Conservation (phyloP, 1,139 yeast genomes). For the Meyerozyma sp. region DNA sequence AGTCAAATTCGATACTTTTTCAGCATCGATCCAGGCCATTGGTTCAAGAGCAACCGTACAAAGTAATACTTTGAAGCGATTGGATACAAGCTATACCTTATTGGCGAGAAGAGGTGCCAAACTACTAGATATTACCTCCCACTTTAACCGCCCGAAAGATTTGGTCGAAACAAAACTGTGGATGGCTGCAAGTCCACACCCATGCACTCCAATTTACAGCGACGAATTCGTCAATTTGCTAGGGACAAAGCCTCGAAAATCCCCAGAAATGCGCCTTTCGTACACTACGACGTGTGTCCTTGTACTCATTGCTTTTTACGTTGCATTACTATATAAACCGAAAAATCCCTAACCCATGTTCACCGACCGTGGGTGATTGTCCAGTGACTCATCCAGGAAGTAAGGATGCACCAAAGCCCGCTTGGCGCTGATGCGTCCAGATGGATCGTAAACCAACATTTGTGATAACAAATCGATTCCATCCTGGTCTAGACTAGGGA, state of each 20-base stretch:
- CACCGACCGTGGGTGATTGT: slow-evolving; percentile 30
- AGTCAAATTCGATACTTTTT: neutral
- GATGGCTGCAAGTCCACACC: neutral
- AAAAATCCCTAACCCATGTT: slow-evolving; percentile 30
- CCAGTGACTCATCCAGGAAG: slow-evolving; percentile 54
- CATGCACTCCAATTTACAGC: neutral
- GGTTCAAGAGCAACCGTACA: neutral
- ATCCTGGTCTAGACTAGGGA: slow-evolving; percentile 75
- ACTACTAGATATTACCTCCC: neutral
- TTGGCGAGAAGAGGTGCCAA: neutral
- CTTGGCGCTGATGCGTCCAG: slow-evolving; percentile 89
- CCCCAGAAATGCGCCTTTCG: neutral
- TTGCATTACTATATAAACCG: neutral
- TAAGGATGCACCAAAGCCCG: slow-evolving; percentile 89
- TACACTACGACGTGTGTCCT: neutral
- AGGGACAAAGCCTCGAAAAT: neutral
- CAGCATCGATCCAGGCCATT: neutral
- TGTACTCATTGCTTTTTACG: neutral
- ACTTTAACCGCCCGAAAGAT: neutral
- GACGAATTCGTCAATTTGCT: neutral
- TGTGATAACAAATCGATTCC: slow-evolving; percentile 81
- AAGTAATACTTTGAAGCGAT: neutral
- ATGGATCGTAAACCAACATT: slow-evolving; percentile 87
- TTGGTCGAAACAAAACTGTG: neutral
- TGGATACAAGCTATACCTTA: neutral